Evolutionary conservation across 805 yeast genomes (phyloP), one percentile per base, ranked within the genome.

Genomic region (Lipomyces kockii): DNA sequence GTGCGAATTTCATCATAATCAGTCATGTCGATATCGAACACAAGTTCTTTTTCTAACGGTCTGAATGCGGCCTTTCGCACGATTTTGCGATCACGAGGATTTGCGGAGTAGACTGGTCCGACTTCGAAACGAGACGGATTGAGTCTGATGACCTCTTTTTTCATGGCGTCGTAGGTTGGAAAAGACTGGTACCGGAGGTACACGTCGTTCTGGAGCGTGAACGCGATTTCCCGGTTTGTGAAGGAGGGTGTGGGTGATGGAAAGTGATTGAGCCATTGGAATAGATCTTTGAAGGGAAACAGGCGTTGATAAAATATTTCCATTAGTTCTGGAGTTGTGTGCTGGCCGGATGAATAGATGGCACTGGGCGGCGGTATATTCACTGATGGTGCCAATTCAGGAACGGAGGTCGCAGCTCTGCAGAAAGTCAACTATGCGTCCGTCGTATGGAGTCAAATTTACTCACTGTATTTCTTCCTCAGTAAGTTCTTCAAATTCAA

Each of bases 1-100:
- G 98, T 94, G 80, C 99, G 87, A 72, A 91, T 85, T 32, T 88
- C 90, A 79, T 94, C 98, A 77, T 95, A 95, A 81, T 95, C 99
- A 32, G 97, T 95, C 83, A 95, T 86, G 88, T 95, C 99, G 71
- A 95, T 94, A 87, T 95, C 99, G 72, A 95, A 89, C 6, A 93
- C 97, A 66, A 95, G 82, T 77, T 95, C 99, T 77, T 95, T 95
- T 71, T 86, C 83, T 43, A 89, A 74, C 0, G 99, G 95, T 74
- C 86, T 88, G 88, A 92, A 86, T 27, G 91, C 89, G 37, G 83
- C 83, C 73, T 90, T 90, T 22, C 96, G 86, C 17, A 92, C 81
- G 8, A 87, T 83, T 74, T 91, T 93, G 62, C 97, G 83, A 67
- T 92, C 91, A 65, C 86, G 87, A n/a, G 98, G 99, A 70, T 91